Conservation (phyloP, 164 flowering plant species). For the Stephania japonica region DNA sequence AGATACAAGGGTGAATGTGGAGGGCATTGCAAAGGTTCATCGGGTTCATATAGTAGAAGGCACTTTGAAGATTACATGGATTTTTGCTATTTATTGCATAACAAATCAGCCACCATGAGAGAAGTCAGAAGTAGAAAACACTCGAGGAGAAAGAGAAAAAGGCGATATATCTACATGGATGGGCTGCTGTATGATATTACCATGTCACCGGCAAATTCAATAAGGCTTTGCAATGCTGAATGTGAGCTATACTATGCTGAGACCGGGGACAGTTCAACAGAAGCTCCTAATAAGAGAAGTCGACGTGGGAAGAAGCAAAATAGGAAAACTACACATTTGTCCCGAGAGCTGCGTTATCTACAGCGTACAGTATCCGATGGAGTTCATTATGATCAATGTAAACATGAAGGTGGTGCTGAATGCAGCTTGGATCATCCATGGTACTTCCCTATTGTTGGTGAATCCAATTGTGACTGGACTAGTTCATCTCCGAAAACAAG, state of each 20-base stretch:
- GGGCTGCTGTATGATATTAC: conserved; percentile 1
- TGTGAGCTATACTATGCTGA: conserved; percentile 18
- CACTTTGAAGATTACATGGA: background rate
- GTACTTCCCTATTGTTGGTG: conserved; percentile 12
- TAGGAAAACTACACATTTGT: background rate
- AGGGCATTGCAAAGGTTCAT: conserved; percentile 1
- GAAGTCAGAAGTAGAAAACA: conserved; percentile 19
- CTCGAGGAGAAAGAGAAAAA: conserved; percentile 26
- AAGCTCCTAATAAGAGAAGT: background rate
- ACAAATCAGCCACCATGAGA: conserved; percentile 15
- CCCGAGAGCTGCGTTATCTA: no score
- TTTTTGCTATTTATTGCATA: conserved; percentile 4
- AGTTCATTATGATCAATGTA: background rate
- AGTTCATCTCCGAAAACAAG: no score
- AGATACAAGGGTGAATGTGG: background rate
- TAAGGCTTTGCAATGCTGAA: conserved; percentile 24
- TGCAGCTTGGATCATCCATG: conserved; percentile 26
- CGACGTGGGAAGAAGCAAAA: background rate
- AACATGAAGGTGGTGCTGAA: background rate
- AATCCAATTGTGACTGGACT: no score
- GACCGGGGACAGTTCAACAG: background rate
- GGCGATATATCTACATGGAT: conserved; percentile 26
- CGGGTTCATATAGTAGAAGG: conserved; percentile 3
- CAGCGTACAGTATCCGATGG: background rate
- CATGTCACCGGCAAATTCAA: background rate